phyloP scores from a whole-genome alignment of 371 early-diverging fungal genomes.

The Rhizopus sp. region DNA sequence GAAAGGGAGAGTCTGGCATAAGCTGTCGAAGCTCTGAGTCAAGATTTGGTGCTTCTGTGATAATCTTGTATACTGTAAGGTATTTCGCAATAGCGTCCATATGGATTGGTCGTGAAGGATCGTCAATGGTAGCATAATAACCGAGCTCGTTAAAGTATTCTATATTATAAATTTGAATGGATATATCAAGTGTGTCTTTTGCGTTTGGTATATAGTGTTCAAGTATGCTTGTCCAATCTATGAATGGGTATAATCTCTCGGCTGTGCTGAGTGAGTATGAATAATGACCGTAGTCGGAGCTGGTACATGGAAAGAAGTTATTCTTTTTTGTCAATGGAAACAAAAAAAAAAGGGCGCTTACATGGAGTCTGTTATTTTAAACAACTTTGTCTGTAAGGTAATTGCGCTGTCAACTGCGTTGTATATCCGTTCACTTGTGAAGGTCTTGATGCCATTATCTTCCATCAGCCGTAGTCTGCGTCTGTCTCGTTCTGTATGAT shows the following conservation, averaged over 20 bases:
- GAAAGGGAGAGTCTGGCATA: constrained; percentile 27
- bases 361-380: constrained; percentile 18
- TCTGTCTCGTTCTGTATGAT: constrained; percentile 18
- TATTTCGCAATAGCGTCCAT: constrained; percentile 37
- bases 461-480: constrained; percentile 1
- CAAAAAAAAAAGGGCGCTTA: neutral
- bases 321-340: neutral
- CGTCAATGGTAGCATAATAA: constrained; percentile 20
- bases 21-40: constrained; percentile 43
- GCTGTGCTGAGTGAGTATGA: constrained; percentile 30
- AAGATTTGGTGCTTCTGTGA: constrained; percentile 25
- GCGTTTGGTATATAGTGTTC: constrained; percentile 14
- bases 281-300: neutral
- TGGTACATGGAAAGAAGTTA: neutral
- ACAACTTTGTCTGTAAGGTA: constrained; percentile 48
- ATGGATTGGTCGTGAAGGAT: constrained; percentile 17
- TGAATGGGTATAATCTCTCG: constrained; percentile 23
- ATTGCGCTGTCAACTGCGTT: constrained; percentile 41
- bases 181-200: constrained; percentile 29
- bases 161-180: constrained; percentile 21
- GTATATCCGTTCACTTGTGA: constrained; percentile 22
- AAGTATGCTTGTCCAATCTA: constrained; percentile 41
- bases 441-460: constrained; percentile 2
- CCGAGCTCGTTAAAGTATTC: constrained; percentile 21
- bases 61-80: constrained; percentile 23